Conservation (phyloP, 2,329 filamentous ascomycete species). For the Alternaria viburni region DNA sequence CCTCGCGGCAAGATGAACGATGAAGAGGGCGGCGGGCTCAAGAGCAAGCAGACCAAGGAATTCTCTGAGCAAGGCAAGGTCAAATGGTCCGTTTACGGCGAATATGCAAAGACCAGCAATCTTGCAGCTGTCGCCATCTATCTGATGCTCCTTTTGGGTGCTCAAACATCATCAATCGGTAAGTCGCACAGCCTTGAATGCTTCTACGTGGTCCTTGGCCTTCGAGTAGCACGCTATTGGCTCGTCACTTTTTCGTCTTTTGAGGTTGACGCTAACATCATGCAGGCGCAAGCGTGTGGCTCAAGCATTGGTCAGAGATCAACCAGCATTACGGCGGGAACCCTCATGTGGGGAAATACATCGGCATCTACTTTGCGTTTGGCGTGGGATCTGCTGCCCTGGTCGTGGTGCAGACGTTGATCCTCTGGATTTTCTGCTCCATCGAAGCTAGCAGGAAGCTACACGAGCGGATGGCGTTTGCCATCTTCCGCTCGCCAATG, state of each 20-base stretch:
- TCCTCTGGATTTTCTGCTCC: slow-evolving; percentile 99
- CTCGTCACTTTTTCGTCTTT: slow-evolving; percentile 27
- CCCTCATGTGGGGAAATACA: slow-evolving; percentile 81
- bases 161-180: slow-evolving; percentile 84
- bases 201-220: no score
- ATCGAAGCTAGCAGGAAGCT: slow-evolving; percentile 98
- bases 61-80: slow-evolving; percentile 94
- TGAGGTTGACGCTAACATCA: slow-evolving; percentile 26
- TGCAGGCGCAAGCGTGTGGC: slow-evolving; percentile 82
- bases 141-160: slow-evolving; percentile 74
- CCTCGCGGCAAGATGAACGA: slow-evolving; percentile 83
- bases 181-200: slow-evolving; percentile 40
- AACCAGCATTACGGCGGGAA: slow-evolving; percentile 75
- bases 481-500: slow-evolving; percentile 98
- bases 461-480: slow-evolving; percentile 95
- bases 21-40: slow-evolving; percentile 76
- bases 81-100: slow-evolving; percentile 92
- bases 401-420: slow-evolving; percentile 89
- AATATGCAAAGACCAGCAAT: slow-evolving; percentile 96
- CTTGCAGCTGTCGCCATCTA: slow-evolving; percentile 83
- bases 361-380: slow-evolving; percentile 94
- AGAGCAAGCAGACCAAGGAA: slow-evolving; percentile 87
- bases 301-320: slow-evolving; percentile 87
- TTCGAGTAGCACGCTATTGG: slow-evolving; percentile 13
- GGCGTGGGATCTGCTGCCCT: slow-evolving; percentile 84